Evolutionary conservation across 2,329 filamentous ascomycete species (phyloP), one percentile per base, ranked within the genome.

Genomic region (Pseudogymnoascus sp.): DNA sequence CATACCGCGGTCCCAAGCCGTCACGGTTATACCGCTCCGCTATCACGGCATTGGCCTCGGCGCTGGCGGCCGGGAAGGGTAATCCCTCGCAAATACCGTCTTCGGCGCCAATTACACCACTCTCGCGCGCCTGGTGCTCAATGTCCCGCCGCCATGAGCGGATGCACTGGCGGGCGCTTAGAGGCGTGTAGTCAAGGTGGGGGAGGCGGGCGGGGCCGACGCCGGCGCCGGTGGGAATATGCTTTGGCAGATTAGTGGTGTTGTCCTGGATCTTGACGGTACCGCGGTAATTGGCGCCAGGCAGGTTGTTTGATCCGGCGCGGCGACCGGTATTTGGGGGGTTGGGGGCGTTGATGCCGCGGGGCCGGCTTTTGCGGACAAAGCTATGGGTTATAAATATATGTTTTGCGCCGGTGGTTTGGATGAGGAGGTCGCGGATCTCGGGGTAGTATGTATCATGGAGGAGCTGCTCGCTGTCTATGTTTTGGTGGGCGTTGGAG

Each of bases 361-460:
- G 45, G 26, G 45, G 45, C 1, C 45, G 45, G 45, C 45, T 52
- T 13, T 52, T 30, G n/a, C 45, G 45, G 26, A 52, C 26, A 10
- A 52, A 52, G 26, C 45, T 52, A 15, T 52, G 45, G 2, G 45
- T 52, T 18, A 52, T 4, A 9, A 52, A 52, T 9, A 52, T 52
- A 10, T 52, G 45, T 19, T 52, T 52, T 52, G 45, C 45, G 4
- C 45, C 45, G 2, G 26, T 52, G 8, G 26, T 52, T 12, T 52
- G 18, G n/a, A n/a, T 30, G 8, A 52, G 8, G 15, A 52, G 45
- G 2, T 30, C 45, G n/a, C n/a, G 5, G 26, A 52, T 19, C 26
- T 52, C 45, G n/a, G 45, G 45, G n/a, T 52, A 52, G 26, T 52
- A 52, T 26, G 26, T 52, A 30, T 52, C 45, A 30, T 52, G 23